These are phyloP conservation scores for Neurospora pannonica DNA, from an alignment of 495 filamentous ascomycete genomes.

Conservation along the genomic window DNA sequence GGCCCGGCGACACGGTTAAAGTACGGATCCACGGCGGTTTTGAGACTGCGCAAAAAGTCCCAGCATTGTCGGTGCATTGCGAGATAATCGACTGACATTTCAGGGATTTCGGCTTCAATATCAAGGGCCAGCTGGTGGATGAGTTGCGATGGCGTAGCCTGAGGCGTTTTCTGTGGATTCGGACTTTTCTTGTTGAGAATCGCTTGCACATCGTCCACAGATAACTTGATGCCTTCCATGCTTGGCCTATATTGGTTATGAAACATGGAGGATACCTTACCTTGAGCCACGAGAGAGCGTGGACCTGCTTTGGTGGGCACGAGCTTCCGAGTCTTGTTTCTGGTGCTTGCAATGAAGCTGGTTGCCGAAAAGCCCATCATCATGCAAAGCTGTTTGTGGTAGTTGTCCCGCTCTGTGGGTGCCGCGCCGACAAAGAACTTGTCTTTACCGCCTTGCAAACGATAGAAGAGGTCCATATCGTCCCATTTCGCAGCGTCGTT, in stretches of 20 bases:
- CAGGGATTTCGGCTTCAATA: not conserved
- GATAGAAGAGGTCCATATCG: slow-evolving; percentile 2
- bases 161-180: not conserved
- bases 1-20: not conserved
- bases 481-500: not conserved
- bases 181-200: not conserved
- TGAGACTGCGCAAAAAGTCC: not conserved
- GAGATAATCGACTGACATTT: not conserved
- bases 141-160: not conserved
- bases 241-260: not conserved
- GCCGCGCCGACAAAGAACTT: slow-evolving; percentile 2
- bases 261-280: not conserved
- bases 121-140: not conserved
- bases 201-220: not conserved
- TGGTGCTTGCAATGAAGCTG: not conserved
- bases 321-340: slow-evolving; percentile 2
- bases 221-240: not conserved
- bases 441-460: slow-evolving; percentile 1
- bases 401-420: not conserved
- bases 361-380: slow-evolving; percentile 3
- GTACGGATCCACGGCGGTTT: not conserved
- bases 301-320: not conserved
- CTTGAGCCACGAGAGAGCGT: not conserved
- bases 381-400: slow-evolving; percentile 3
- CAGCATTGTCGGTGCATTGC: not conserved